phyloP scores from a whole-genome alignment of 768 basidiomycete species.

The Tulasnella sp. region DNA sequence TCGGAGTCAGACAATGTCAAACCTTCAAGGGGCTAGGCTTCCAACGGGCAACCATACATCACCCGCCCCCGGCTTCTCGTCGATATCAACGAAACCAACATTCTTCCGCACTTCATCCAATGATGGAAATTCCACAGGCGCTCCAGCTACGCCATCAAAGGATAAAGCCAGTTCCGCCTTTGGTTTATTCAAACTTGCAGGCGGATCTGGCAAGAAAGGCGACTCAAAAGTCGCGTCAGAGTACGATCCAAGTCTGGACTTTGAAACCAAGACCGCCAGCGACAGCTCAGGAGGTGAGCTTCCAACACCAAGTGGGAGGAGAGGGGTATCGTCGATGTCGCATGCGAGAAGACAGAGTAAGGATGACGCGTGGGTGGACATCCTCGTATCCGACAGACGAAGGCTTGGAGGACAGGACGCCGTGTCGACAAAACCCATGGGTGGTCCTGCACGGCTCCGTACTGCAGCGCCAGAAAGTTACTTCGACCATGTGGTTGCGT shows the following conservation, averaged over 20 bases:
- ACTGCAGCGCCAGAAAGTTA: neutral
- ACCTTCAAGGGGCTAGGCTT: neutral
- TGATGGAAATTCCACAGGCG: neutral
- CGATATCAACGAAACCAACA: neutral
- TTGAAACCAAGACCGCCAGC: conserved; percentile 49
- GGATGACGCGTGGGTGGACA: conserved; percentile 84
- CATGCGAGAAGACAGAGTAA: conserved; percentile 31
- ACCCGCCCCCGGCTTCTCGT: neutral
- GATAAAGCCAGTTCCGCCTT: conserved; percentile 6
- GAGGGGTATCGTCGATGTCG: conserved; percentile 18
- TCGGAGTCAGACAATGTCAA: conserved; percentile 9
- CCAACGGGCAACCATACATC: neutral
- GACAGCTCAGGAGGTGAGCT: conserved; percentile 15
- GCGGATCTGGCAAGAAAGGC: neutral
- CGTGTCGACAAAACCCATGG: neutral
- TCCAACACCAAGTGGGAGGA: conserved; percentile 2
- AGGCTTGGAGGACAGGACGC: conserved; percentile 31
- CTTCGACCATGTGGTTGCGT: neutral
- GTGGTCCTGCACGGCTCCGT: neutral
- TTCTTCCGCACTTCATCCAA: neutral
- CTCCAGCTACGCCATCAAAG: conserved; percentile 3
- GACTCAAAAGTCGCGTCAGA: conserved; percentile 39
- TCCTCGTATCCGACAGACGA: conserved; percentile 47
- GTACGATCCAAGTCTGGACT: conserved; percentile 62
- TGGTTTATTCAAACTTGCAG: neutral